Percentiles rank a stretch among this genome's conserved stretches.
Conservation (phyloP, 2,329 filamentous ascomycete genomes). For the Aspergillus terreus region DNA sequence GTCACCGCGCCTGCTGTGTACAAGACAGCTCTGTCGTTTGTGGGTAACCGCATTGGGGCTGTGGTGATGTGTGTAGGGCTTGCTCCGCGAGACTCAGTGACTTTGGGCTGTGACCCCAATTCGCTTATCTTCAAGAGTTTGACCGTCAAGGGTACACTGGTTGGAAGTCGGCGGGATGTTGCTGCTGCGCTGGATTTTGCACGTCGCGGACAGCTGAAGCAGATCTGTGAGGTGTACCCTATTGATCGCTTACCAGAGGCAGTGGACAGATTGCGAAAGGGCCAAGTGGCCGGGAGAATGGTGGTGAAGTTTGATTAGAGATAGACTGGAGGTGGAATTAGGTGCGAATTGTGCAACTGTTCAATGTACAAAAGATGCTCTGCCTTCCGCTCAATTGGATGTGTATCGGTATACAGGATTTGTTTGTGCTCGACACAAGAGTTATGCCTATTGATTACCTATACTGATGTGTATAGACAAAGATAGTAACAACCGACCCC, state of each 20-base stretch:
- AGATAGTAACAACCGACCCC: too few species aligned
- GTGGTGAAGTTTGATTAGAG: conserved; percentile 51
- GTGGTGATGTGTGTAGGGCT: conserved; percentile 53
- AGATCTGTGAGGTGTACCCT: conserved; percentile 48
- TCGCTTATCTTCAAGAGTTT: conserved; percentile 23
- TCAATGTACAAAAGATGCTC: too few species aligned
- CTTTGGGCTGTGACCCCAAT: conserved; percentile 23
- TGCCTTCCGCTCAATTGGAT: too few species aligned
- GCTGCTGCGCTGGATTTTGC: conserved; percentile 43
- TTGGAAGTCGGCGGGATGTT: conserved; percentile 30
- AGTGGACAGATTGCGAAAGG: conserved; percentile 48
- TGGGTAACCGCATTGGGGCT: conserved; percentile 42
- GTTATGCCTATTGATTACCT: too few species aligned
- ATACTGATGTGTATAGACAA: too few species aligned
- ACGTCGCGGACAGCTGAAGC: conserved; percentile 47
- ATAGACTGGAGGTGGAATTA: too few species aligned
- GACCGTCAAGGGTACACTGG: conserved; percentile 25
- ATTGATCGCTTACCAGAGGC: conserved; percentile 49
- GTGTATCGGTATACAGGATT: too few species aligned
- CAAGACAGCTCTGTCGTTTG: conserved; percentile 38
- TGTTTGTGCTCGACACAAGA: too few species aligned
- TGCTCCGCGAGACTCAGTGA: conserved; percentile 18
- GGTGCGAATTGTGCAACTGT: too few species aligned
- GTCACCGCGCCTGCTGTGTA: conserved; percentile 40
- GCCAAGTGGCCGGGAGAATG: conserved; percentile 51